These are phyloP conservation scores for Pseudohyphozyma bogoriensis DNA, from an alignment of 768 basidiomycete species.

Conservation along the genomic window DNA sequence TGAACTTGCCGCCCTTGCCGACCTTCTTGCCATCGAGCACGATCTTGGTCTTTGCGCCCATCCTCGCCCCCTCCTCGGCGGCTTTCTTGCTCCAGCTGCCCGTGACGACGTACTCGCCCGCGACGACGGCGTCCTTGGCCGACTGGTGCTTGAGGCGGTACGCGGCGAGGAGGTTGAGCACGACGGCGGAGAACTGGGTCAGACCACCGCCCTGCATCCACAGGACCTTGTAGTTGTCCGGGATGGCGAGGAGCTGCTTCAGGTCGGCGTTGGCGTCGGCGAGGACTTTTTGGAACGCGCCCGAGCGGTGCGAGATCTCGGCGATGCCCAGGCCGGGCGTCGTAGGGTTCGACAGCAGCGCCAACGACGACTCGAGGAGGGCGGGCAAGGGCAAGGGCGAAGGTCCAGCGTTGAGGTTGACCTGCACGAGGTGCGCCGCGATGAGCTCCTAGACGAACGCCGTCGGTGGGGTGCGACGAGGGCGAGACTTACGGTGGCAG, in stretches of 20 bases:
- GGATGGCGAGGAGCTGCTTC: conserved; percentile 67
- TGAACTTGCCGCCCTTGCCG: conserved; percentile 46
- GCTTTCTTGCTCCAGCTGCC: conserved; percentile 90
- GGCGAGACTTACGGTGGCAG: too few relatives aligned
- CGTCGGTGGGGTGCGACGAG: too few relatives aligned
- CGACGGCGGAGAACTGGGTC: conserved; percentile 80
- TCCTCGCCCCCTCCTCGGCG: conserved; percentile 64
- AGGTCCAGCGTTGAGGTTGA: conserved; percentile 92
- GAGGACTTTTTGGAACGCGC: conserved; percentile 69
- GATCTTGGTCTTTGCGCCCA: conserved; percentile 55
- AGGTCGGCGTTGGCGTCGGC: conserved; percentile 54
- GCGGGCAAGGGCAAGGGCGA: conserved; percentile 82
- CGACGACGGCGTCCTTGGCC: conserved; percentile 45
- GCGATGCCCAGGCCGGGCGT: conserved; percentile 89
- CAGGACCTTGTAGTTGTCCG: conserved; percentile 70
- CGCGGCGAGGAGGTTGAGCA: conserved; percentile 80
- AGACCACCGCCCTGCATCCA: conserved; percentile 94
- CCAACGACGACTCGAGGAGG: conserved; percentile 67
- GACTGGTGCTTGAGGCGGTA: conserved; percentile 66
- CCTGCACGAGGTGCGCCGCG: conserved; percentile 23
- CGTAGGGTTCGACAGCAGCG: conserved; percentile 72
- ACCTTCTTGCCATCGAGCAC: conserved; percentile 56
- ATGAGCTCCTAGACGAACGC: too few relatives aligned
- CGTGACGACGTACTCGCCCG: conserved; percentile 80
- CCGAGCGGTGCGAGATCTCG: conserved; percentile 90